Conservation (phyloP, 768 basidiomycete species). For the Boletus eberwhitei region DNA sequence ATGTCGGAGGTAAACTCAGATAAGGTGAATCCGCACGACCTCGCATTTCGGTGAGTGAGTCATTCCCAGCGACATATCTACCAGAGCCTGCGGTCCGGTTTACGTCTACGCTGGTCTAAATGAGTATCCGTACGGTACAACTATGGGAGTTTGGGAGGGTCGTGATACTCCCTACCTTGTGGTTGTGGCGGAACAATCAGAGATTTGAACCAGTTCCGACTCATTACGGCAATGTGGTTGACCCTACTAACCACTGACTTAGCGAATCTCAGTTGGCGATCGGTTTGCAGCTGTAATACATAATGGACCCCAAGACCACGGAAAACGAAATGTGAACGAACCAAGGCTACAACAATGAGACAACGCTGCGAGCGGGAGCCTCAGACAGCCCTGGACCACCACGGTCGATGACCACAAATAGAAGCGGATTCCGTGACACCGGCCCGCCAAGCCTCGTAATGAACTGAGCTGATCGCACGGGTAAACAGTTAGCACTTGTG, state of each 20-base stretch:
- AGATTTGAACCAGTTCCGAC: slow-evolving; percentile 12
- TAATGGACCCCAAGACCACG: slow-evolving; percentile 7
- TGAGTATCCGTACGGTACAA: not conserved
- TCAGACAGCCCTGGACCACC: slow-evolving; percentile 9
- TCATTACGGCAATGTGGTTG: slow-evolving; percentile 28
- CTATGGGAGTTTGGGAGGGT: slow-evolving; percentile 4
- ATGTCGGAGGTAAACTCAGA: slow-evolving; percentile 14
- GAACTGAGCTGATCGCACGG: slow-evolving; percentile 16
- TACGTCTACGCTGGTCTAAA: slow-evolving; percentile 17
- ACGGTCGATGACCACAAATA: slow-evolving; percentile 12
- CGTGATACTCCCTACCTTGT: slow-evolving; percentile 3
- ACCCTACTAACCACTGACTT: slow-evolving; percentile 15
- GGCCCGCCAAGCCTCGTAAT: slow-evolving; percentile 24
- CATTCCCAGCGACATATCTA: not conserved
- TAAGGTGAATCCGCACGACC: slow-evolving; percentile 10
- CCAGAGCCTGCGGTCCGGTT: slow-evolving; percentile 1
- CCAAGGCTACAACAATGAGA: not conserved
- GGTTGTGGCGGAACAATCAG: slow-evolving; percentile 18
- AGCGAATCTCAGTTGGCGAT: slow-evolving; percentile 25
- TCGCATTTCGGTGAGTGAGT: no score
- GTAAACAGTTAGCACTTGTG: slow-evolving; percentile 5
- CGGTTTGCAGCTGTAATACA: slow-evolving; percentile 16
- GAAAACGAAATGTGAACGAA: slow-evolving; percentile 4
- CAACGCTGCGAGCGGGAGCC: not conserved
- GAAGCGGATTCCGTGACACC: slow-evolving; percentile 15